Base-by-base conservation (phyloP, 345 rosid species). In the Odontarrhena argentea region DNA sequence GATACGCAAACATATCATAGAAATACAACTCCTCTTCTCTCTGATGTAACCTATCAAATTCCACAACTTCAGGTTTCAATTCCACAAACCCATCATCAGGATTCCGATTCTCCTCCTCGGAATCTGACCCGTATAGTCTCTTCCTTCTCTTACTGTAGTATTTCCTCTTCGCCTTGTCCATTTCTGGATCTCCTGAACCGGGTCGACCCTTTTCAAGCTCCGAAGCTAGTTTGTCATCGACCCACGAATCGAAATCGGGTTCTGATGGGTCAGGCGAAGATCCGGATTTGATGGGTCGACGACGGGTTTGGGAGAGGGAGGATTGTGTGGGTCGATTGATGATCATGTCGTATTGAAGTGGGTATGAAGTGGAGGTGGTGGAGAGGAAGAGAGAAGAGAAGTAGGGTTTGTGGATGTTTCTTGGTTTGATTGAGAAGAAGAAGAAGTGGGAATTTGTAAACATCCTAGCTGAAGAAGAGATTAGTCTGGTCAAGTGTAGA, bases 21-120 rank as follows among this genome's bases (percentile, higher is more conserved):
- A 94, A 88, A 73, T 87, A 91, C 76, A 94, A 67, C 62, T 91
- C 96, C 79, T 91, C 95, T 69, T 94, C 96, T 42, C 97, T 87
- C 82, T 94, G 80, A 69, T 94, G 97, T 65, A 91, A 68, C 74
- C 92, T 81, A 58, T 81, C 65, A 36, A 91, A 91, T 41, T 91
- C 87, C 35, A 82, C 93, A 25, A 94, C 89, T 63, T 88, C 82
- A 42, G 97, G 96, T 79, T 84, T 82, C 84, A 91, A 77, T 69
- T 94, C 99, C 43, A 91, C 95, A 18, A 74, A 94, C 7, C 91
- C 88, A 2, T 81, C 91, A 24, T 88, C 88, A 10, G 75, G 76
- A 35, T 73, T 80, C 13, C 81, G 55, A 18, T 40, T 52, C 41
- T 83, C 99, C 36, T 89, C 96, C 45, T 94, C 99, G 3, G 99